phyloP scores from a whole-genome alignment of 2,329 filamentous ascomycete species.

The Xylaria sp. region DNA sequence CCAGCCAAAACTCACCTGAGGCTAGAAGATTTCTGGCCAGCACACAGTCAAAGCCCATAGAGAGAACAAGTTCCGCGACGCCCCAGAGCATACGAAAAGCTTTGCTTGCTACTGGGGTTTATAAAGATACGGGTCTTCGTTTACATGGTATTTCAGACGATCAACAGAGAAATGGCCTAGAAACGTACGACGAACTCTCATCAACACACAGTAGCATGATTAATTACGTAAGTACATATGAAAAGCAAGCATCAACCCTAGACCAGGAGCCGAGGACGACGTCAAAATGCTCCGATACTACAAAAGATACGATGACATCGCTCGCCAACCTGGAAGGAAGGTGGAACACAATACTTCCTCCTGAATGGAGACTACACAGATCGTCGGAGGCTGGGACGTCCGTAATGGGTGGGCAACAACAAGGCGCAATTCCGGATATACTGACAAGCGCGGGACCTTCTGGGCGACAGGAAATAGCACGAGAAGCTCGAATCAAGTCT shows the following conservation, averaged over 20 bases:
- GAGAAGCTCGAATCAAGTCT: constrained; percentile 4
- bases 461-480: constrained; percentile 16
- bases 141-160: constrained; percentile 32
- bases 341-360: constrained; percentile 40
- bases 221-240: not conserved
- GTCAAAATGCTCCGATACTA: not conserved
- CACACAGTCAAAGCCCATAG: constrained; percentile 14
- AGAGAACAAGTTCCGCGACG: constrained; percentile 37
- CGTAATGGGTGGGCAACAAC: not conserved
- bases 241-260: not conserved
- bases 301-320: not conserved
- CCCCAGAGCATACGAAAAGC: constrained; percentile 40
- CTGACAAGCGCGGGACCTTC: not conserved
- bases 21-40: constrained; percentile 3
- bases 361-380: constrained; percentile 31
- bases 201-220: constrained; percentile 1
- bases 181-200: constrained; percentile 8
- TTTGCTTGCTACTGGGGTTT: constrained; percentile 44
- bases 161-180: not conserved
- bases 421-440: not conserved
- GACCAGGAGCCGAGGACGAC: not conserved
- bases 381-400: not conserved
- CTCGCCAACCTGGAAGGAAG: constrained; percentile 27
- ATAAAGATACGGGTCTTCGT: constrained; percentile 41
- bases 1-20: constrained; percentile 40